Conservation (phyloP, 768 basidiomycete species). For the Mycena belliarum region DNA sequence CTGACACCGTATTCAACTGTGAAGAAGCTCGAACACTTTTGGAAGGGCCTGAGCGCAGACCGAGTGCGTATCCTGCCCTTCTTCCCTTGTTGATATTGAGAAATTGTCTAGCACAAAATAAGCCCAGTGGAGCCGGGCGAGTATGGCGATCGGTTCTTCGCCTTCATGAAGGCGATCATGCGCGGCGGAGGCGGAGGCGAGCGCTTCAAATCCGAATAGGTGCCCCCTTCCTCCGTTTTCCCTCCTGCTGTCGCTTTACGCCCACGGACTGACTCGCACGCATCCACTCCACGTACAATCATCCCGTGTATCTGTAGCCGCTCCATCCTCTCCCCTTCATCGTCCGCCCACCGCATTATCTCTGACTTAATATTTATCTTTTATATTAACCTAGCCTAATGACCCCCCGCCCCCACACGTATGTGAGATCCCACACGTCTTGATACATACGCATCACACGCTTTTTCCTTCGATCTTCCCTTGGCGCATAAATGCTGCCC, state of each 20-base stretch:
- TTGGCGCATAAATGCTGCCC: background rate
- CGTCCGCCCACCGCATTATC: background rate
- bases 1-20: constrained; percentile 79
- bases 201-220: constrained; percentile 34
- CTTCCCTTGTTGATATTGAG: constrained; percentile 5
- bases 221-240: background rate
- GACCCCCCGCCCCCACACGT: background rate
- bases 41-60: constrained; percentile 89
- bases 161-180: constrained; percentile 85
- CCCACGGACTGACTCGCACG: constrained; percentile 12
- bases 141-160: constrained; percentile 87
- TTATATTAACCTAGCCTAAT: constrained; percentile 12
- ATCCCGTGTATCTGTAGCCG: constrained; percentile 11
- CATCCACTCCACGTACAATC: background rate
- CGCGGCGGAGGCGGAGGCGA: constrained; percentile 72
- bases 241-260: background rate
- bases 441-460: background rate
- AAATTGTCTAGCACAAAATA: constrained; percentile 75
- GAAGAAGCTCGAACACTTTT: constrained; percentile 87
- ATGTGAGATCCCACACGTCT: constrained; percentile 8
- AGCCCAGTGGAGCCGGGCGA: constrained; percentile 87
- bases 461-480: background rate
- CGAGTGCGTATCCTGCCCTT: constrained; percentile 57
- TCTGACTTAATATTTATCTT: constrained; percentile 10
- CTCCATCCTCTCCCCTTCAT: background rate